phyloP scores from a whole-genome alignment of 176 grass and related monocot species.

The Triticum timopheevii region DNA sequence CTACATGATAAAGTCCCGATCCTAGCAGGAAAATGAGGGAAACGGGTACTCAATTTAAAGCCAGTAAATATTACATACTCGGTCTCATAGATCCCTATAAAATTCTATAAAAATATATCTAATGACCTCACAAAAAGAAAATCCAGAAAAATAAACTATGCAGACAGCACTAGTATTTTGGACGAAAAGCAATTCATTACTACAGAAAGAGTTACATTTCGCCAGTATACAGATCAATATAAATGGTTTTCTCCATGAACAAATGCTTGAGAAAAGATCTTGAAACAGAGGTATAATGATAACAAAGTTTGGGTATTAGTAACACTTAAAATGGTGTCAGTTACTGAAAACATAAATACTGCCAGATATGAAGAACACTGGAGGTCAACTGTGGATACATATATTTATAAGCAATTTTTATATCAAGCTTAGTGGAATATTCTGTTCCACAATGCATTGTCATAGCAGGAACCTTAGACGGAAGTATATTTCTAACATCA shows the following conservation, averaged over 20 bases:
- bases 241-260: not conserved
- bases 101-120: no score
- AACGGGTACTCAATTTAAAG: no score
- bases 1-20: not conserved
- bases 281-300: constrained; percentile 9
- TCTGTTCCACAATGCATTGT: constrained; percentile 6
- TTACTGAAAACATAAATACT: constrained; percentile 17
- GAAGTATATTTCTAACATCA: constrained; percentile 5
- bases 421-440: constrained; percentile 28
- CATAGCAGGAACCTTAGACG: not conserved
- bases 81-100: no score
- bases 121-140: not conserved
- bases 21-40: no score
- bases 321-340: not conserved
- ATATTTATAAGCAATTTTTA: constrained; percentile 13
- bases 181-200: not conserved
- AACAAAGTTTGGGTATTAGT: constrained; percentile 12
- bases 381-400: constrained; percentile 14
- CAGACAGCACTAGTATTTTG: constrained; percentile 21
- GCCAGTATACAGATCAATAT: not conserved
- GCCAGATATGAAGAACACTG: constrained; percentile 8
- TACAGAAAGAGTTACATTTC: not conserved
- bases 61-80: no score
- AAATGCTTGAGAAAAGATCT: constrained; percentile 5
- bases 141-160: not conserved